phyloP scores from a whole-genome alignment of 1,284 basidiomycete genomes.

The Laetiporus sulphureus region DNA sequence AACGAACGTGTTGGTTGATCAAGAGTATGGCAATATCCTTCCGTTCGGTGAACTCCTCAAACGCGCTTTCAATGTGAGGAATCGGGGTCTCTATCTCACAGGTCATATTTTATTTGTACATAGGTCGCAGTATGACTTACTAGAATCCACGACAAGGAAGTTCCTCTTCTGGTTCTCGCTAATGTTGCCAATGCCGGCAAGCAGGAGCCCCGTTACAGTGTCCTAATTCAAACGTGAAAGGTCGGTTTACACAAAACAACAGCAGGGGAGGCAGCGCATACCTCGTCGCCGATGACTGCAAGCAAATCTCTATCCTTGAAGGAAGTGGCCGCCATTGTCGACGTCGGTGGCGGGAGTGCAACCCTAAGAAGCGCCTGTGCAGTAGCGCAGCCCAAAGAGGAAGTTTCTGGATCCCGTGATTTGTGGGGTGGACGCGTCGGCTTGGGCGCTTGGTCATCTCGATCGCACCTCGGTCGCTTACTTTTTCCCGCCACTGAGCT shows the following conservation, averaged over 20 bases:
- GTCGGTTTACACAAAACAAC: background rate
- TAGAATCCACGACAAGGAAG: slow-evolving; percentile 88
- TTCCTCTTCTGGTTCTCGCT: slow-evolving; percentile 90
- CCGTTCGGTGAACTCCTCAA: slow-evolving; percentile 88
- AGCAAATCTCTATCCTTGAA: slow-evolving; percentile 83
- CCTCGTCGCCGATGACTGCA: slow-evolving; percentile 95
- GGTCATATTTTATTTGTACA: background rate
- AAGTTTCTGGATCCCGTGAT: slow-evolving; percentile 6
- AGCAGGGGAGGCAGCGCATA: slow-evolving; percentile 23
- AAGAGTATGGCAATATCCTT: slow-evolving; percentile 92
- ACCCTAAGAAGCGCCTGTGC: too few relatives aligned
- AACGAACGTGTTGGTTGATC: slow-evolving; percentile 91
- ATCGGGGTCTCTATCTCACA: slow-evolving; percentile 73
- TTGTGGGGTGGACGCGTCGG: too few relatives aligned
- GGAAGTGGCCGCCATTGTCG: slow-evolving; percentile 36
- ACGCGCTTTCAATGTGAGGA: slow-evolving; percentile 82
- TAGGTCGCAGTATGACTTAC: slow-evolving; percentile 34
- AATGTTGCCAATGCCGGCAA: slow-evolving; percentile 90
- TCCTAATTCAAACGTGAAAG: slow-evolving; percentile 47
- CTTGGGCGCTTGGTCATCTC: too few relatives aligned
- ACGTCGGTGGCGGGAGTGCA: background rate
- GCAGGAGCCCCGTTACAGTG: slow-evolving; percentile 87
- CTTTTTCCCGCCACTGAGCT: background rate
- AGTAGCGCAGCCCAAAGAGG: too few relatives aligned
- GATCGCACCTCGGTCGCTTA: background rate